Conservation (phyloP, 768 basidiomycete genomes). For the Kwoniella pini region DNA sequence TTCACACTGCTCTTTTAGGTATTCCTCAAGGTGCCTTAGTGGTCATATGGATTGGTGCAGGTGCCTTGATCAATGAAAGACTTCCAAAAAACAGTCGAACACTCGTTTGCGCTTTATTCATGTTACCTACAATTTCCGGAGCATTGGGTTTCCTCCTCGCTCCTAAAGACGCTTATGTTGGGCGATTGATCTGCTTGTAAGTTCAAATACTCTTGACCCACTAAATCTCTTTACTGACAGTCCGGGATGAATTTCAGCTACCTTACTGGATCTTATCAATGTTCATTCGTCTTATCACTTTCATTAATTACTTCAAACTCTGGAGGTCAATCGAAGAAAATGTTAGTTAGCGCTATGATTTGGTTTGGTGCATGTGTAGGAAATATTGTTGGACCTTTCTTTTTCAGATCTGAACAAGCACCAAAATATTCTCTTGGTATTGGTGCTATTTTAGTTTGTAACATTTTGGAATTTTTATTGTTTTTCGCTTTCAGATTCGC, state of each 20-base stretch:
- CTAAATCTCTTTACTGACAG: background rate
- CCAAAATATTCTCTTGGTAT: slow-evolving; percentile 53
- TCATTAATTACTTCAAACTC: slow-evolving; percentile 57
- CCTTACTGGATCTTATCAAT: slow-evolving; percentile 52
- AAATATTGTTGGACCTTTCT: slow-evolving; percentile 47
- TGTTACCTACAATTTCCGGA: slow-evolving; percentile 53
- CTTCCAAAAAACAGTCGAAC: slow-evolving; percentile 50
- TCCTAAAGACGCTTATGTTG: slow-evolving; percentile 49
- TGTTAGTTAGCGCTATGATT: slow-evolving; percentile 50
- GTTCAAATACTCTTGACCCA: slow-evolving; percentile 1
- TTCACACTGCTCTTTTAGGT: slow-evolving; percentile 52
- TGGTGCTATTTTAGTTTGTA: slow-evolving; percentile 49
- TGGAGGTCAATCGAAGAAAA: slow-evolving; percentile 56
- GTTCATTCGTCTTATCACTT: slow-evolving; percentile 50
- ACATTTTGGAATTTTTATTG: slow-evolving; percentile 46
- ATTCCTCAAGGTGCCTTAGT: slow-evolving; percentile 55
- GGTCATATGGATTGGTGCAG: slow-evolving; percentile 49
- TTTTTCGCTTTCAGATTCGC: slow-evolving; percentile 46
- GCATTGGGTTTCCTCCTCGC: slow-evolving; percentile 54
- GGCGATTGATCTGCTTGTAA: slow-evolving; percentile 53
- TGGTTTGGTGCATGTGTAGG: slow-evolving; percentile 53
- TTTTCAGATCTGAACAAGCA: slow-evolving; percentile 46
- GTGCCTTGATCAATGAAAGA: slow-evolving; percentile 47
- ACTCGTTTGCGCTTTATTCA: slow-evolving; percentile 47
- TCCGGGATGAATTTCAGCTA: slow-evolving; percentile 30